These are phyloP conservation scores for Fusarium keratoplasticum DNA, from an alignment of 2,329 filamentous ascomycete species.

Conservation along the genomic window DNA sequence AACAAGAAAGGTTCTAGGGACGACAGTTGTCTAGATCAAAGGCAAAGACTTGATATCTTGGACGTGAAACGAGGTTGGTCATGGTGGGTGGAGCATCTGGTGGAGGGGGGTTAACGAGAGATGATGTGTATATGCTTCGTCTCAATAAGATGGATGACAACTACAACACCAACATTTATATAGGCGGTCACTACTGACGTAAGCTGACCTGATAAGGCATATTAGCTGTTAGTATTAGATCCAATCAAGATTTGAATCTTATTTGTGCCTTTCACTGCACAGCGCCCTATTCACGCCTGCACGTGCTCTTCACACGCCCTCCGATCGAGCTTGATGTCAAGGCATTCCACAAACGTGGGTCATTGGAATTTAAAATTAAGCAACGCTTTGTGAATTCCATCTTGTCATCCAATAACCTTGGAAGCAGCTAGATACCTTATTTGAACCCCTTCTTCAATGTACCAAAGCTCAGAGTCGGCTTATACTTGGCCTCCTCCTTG, in stretches of 20 bases:
- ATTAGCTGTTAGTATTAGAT: neutral
- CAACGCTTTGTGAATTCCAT: neutral
- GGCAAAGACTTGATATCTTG: too few relatives aligned
- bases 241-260: too few relatives aligned
- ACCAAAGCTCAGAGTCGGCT: constrained; percentile 40
- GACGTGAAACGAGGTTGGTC: neutral
- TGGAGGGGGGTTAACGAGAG: neutral
- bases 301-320: neutral
- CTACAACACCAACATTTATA: neutral
- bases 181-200: neutral
- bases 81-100: neutral
- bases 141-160: neutral
- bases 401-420: neutral
- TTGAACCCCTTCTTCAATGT: constrained; percentile 29
- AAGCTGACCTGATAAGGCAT: accelerated
- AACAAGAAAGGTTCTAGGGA: too few relatives aligned
- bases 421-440: neutral
- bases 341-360: neutral
- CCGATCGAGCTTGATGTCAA: neutral
- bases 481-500: constrained; percentile 11
- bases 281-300: neutral
- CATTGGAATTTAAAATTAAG: neutral
- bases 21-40: too few relatives aligned
- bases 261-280: neutral
- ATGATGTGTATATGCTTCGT: neutral